These are phyloP conservation scores for Zygoascus flipseniorum DNA, from an alignment of 805 yeast species.

Conservation along the genomic window DNA sequence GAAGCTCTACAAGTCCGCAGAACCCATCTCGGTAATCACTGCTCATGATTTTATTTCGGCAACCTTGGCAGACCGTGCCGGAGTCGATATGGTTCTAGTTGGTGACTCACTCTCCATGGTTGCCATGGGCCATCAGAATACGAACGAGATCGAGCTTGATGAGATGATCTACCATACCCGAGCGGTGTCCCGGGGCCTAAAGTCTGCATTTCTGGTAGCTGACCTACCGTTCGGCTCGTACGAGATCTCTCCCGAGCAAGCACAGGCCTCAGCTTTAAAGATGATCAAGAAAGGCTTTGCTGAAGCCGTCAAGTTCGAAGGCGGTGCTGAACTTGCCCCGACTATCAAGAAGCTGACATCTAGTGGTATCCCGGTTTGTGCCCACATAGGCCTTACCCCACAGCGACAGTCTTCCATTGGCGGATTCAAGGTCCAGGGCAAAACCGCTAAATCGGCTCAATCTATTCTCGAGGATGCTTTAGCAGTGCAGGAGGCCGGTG, in stretches of 20 bases:
- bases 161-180: conserved; percentile 67
- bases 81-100: conserved; percentile 62
- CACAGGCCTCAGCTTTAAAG: conserved; percentile 47
- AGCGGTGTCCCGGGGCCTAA: conserved; percentile 68
- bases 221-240: conserved; percentile 88
- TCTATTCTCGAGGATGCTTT: conserved; percentile 58
- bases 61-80: conserved; percentile 54
- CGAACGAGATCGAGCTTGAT: conserved; percentile 68
- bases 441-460: conserved; percentile 42
- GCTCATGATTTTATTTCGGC: conserved; percentile 85
- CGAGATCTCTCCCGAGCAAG: conserved; percentile 56
- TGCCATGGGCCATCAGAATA: conserved; percentile 59
- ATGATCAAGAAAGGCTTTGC: conserved; percentile 46
- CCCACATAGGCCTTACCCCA: conserved; percentile 90
- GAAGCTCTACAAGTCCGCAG: conserved; percentile 25
- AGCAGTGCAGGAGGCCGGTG: conserved; percentile 67
- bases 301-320: conserved; percentile 81
- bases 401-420: conserved; percentile 72
- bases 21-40: conserved; percentile 56
- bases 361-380: conserved; percentile 82
- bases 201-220: conserved; percentile 59
- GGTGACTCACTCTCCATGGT: conserved; percentile 96
- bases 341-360: conserved; percentile 49
- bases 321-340: conserved; percentile 50
- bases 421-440: conserved; percentile 85